phyloP scores from a whole-genome alignment of 768 basidiomycete genomes.

The Russula sp. region DNA sequence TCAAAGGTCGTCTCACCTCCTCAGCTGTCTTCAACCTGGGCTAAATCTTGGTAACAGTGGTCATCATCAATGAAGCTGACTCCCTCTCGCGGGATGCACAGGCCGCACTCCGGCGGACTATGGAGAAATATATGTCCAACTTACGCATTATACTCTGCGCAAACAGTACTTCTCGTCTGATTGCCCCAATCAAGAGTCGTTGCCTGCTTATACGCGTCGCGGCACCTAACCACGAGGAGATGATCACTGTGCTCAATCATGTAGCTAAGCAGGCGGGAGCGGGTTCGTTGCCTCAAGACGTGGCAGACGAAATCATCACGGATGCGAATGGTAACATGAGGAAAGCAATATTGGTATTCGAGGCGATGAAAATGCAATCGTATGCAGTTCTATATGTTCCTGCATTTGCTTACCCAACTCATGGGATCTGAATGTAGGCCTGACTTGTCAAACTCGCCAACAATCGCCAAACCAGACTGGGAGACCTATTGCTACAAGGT shows the following conservation, averaged over 20 bases:
- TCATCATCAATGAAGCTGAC: slow-evolving; percentile 97
- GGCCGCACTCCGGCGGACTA: slow-evolving; percentile 92
- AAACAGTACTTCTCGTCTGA: slow-evolving; percentile 90
- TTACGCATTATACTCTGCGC: slow-evolving; percentile 96
- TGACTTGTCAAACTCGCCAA: slow-evolving; percentile 71
- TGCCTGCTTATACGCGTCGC: slow-evolving; percentile 92
- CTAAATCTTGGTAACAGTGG: slow-evolving; percentile 48
- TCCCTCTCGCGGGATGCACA: slow-evolving; percentile 93
- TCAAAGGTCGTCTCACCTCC: slow-evolving; percentile 67
- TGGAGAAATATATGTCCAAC: slow-evolving; percentile 99
- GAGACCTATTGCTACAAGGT: slow-evolving; percentile 94
- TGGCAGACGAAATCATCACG: slow-evolving; percentile 65
- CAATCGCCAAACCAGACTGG: slow-evolving; percentile 98
- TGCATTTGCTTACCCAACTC: not conserved
- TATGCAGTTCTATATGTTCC: slow-evolving; percentile 34
- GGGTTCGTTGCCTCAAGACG: slow-evolving; percentile 65
- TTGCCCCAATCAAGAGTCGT: slow-evolving; percentile 93
- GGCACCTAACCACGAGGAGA: slow-evolving; percentile 76
- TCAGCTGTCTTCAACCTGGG: not conserved
- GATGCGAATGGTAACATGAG: slow-evolving; percentile 88
- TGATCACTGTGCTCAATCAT: slow-evolving; percentile 59
- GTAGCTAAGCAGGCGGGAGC: slow-evolving; percentile 80
- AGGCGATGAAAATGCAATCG: slow-evolving; percentile 97
- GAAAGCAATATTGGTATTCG: slow-evolving; percentile 90
- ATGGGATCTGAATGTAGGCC: slow-evolving; percentile 42